phyloP scores from a whole-genome alignment of 768 basidiomycete species.

The Suillus lakei region DNA sequence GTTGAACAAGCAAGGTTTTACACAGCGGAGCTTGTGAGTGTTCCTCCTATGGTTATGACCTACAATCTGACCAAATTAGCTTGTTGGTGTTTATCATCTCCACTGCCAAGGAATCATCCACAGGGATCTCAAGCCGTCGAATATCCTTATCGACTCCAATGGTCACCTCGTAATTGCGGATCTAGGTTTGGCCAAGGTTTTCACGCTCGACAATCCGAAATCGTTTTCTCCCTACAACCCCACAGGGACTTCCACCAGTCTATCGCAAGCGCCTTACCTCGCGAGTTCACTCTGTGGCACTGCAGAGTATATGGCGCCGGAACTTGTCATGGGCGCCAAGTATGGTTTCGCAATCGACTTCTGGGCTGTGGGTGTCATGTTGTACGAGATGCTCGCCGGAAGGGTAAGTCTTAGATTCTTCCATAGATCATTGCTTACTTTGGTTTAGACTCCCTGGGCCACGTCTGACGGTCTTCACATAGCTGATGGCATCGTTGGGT shows the following conservation, averaged over 20 bases:
- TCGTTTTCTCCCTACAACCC: slow-evolving; percentile 12
- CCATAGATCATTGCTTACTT: background rate
- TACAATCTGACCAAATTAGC: slow-evolving; percentile 11
- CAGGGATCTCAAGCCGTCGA: slow-evolving; percentile 71
- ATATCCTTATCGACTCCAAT: slow-evolving; percentile 56
- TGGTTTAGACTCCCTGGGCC: slow-evolving; percentile 12
- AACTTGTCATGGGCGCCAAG: slow-evolving; percentile 6
- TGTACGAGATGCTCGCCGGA: slow-evolving; percentile 17
- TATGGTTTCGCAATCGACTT: slow-evolving; percentile 19
- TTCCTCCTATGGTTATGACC: background rate
- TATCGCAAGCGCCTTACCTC: slow-evolving; percentile 13
- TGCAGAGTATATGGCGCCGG: slow-evolving; percentile 16
- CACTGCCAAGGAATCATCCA: slow-evolving; percentile 70
- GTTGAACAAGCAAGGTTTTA: slow-evolving; percentile 11
- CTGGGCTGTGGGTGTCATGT: slow-evolving; percentile 17
- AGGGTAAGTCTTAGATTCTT: slow-evolving; percentile 5
- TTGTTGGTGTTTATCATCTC: slow-evolving; percentile 43
- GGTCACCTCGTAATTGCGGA: slow-evolving; percentile 63
- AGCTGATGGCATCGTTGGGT: background rate
- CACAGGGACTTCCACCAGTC: background rate
- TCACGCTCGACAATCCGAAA: slow-evolving; percentile 11
- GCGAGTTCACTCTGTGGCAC: slow-evolving; percentile 13
- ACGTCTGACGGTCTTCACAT: background rate
- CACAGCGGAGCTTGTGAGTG: slow-evolving; percentile 15
- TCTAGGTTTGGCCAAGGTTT: slow-evolving; percentile 56